Percentiles rank a stretch among this genome's conserved stretches.
These are phyloP conservation scores for Biscutella laevigata DNA, from an alignment of 441 rosid species.

Conservation along the genomic window DNA sequence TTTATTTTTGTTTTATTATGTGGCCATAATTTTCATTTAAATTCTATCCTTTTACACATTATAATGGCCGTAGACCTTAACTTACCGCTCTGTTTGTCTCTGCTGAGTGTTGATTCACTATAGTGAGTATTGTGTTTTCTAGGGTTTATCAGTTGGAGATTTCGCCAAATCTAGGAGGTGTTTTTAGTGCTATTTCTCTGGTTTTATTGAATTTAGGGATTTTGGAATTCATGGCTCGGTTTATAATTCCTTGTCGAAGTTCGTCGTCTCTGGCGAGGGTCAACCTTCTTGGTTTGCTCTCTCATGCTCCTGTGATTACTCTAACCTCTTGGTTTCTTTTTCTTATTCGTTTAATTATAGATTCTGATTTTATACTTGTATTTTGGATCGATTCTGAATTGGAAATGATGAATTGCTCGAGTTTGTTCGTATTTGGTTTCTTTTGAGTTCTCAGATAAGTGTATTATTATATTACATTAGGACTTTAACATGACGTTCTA, in stretches of 20 bases:
- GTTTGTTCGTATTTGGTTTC: background rate
- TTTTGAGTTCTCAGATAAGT: background rate
- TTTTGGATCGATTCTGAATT: background rate
- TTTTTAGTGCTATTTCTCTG: background rate
- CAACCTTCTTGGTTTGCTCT: slow-evolving; percentile 63
- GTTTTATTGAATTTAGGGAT: slow-evolving; percentile 18
- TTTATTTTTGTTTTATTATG: background rate
- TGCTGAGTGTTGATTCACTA: slow-evolving; percentile 9
- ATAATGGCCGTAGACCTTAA: slow-evolving; percentile 19
- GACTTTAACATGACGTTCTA: background rate
- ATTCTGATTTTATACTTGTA: background rate
- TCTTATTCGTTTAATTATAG: background rate
- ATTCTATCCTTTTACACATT: slow-evolving; percentile 36
- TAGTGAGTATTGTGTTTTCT: slow-evolving; percentile 17
- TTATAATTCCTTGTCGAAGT: slow-evolving; percentile 72
- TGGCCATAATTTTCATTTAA: slow-evolving; percentile 39
- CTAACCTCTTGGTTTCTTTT: slow-evolving; percentile 6
- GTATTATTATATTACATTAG: background rate
- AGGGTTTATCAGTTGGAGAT: slow-evolving; percentile 15
- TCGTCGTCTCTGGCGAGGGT: slow-evolving; percentile 60
- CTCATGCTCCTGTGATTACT: slow-evolving; percentile 72
- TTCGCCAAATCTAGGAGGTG: slow-evolving; percentile 15
- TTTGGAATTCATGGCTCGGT: slow-evolving; percentile 57
- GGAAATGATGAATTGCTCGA: background rate
- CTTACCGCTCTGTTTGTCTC: slow-evolving; percentile 6